phyloP scores from a whole-genome alignment of 306 rosid species.

The Dryas octopetala region DNA sequence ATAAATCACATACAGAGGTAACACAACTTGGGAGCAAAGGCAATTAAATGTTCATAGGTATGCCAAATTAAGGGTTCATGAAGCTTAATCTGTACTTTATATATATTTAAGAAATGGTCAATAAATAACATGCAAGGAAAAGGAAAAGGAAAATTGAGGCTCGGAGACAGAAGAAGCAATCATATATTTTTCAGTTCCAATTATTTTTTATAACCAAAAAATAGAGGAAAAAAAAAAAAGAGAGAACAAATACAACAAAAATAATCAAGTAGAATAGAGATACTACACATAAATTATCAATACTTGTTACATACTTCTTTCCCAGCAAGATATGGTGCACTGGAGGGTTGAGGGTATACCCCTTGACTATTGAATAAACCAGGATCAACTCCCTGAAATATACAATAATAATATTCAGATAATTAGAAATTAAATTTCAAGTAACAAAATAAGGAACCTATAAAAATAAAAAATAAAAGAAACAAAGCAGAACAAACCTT shows the following conservation, averaged over 20 bases:
- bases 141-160: background rate
- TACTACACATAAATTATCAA: background rate
- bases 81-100: background rate
- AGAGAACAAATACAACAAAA: background rate
- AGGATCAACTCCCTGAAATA: constrained; percentile 64
- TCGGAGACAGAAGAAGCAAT: constrained; percentile 1
- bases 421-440: constrained; percentile 8
- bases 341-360: constrained; percentile 79
- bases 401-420: constrained; percentile 5
- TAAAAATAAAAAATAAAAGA: background rate
- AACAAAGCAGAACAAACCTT: constrained; percentile 61
- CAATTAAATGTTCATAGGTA: background rate
- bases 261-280: constrained; percentile 5
- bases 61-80: background rate
- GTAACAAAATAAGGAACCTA: constrained; percentile 1
- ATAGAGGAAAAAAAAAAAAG: too few species aligned
- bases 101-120: background rate
- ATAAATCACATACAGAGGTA: background rate
- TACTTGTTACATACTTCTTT: constrained; percentile 62
- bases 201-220: background rate
- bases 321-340: constrained; percentile 58
- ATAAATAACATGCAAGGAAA: background rate
- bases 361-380: constrained; percentile 78
- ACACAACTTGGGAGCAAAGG: background rate
- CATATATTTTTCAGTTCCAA: background rate